Base-by-base conservation (phyloP, 1,139 yeast genomes). In the Protomyces inouyei region DNA sequence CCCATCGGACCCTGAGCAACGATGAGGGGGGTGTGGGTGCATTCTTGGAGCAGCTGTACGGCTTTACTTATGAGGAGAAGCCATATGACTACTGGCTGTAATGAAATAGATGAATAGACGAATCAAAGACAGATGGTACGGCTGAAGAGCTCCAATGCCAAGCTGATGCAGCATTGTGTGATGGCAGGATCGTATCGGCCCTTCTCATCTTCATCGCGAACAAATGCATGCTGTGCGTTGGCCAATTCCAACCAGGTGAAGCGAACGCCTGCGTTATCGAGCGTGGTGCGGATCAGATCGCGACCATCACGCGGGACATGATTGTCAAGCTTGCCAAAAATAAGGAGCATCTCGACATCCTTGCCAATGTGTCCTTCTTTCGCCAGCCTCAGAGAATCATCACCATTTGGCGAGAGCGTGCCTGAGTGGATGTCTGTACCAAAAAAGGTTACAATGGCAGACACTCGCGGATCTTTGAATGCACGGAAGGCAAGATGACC, bases 291-390 rank as follows among this genome's bases (percentile, higher is more conserved):
- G 71, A 88, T 87, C 71, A 86, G 74, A 72, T 86, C 92, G 68
- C 95, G 79, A 1, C 95, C 95, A 68, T 79, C 87, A 53, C 87
- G 84, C 0, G 95, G 90, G 18, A 88, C 95, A 72, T 88, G 95
- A 66, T 85, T 85, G 72, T 88, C 95, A 72, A 85, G 80, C 59
- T 90, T 86, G 25, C 95, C 95, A 74, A 87, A 87, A 63, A 87
- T 85, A 37, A 59, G 52, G 16, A 36, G 38, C 69, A 86, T 77
- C 55, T 86, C 77, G 65, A 85, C 72, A 72, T 88, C 95, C 9
- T 85, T 83, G 57, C 79, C 77, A 68, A 83, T 77, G 66, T 84
- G 86, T 6, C 60, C 56, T 14, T 38, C 14, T 8, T 74, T 75
- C 60, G 84, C 78, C 60, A 91, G 79, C 23, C 75, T 79, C 70